These are phyloP conservation scores for Sarocladium oryzae DNA, from an alignment of 2,329 filamentous ascomycete genomes.

Conservation along the genomic window DNA sequence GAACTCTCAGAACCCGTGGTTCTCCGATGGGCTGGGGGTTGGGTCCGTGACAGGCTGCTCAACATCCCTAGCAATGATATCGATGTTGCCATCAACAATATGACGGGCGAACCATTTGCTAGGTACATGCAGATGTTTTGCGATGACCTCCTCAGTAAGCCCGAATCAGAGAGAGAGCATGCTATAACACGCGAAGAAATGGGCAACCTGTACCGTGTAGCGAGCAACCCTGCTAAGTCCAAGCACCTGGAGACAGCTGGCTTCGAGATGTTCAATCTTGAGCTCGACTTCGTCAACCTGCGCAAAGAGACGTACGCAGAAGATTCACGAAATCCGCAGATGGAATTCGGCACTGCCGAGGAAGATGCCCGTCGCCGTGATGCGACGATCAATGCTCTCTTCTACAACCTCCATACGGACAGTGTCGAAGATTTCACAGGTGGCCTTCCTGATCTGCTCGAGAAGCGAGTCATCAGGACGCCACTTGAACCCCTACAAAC, in stretches of 20 bases:
- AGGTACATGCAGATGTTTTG: conserved; percentile 63
- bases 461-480: conserved; percentile 67
- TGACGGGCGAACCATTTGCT: conserved; percentile 77
- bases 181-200: conserved; percentile 45
- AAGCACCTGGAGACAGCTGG: conserved; percentile 94
- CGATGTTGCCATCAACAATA: conserved; percentile 76
- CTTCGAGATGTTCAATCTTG: conserved; percentile 75
- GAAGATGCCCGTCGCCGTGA: conserved; percentile 88
- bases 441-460: conserved; percentile 66
- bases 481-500: conserved; percentile 85
- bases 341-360: conserved; percentile 88
- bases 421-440: conserved; percentile 79
- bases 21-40: conserved; percentile 76
- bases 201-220: conserved; percentile 78
- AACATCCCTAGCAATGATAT: conserved; percentile 70
- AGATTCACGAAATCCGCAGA: conserved; percentile 82
- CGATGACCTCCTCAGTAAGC: conserved; percentile 30
- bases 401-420: conserved; percentile 83
- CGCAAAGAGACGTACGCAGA: conserved; percentile 85
- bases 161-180: conserved; percentile 56
- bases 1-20: conserved; percentile 48
- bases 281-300: conserved; percentile 91
- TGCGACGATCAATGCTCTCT: conserved; percentile 90
- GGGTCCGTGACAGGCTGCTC: conserved; percentile 80
- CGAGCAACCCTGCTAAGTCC: conserved; percentile 89